Evolutionary conservation across 2,329 filamentous ascomycete genomes (phyloP).

Genomic region (Epichloe sylvatica): DNA sequence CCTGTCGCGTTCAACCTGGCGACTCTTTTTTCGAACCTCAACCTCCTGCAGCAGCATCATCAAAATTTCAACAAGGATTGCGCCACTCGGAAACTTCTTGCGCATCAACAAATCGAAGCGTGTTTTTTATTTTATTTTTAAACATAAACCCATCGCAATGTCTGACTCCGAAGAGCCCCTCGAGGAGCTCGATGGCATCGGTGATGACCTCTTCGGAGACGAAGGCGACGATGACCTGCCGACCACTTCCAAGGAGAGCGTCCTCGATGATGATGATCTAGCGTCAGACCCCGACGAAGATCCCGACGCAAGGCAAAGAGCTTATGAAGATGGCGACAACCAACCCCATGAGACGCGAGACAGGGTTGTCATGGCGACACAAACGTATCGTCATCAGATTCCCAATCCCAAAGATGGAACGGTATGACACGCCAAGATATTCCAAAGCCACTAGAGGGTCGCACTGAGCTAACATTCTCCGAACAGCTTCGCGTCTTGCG

Average conservation of each 20-base stretch:
- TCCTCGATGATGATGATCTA: slow-evolving; percentile 47
- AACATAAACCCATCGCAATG: slow-evolving; percentile 23
- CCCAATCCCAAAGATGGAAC: slow-evolving; percentile 59
- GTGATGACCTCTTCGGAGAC: slow-evolving; percentile 50
- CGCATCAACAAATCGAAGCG: not conserved
- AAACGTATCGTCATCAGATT: slow-evolving; percentile 53
- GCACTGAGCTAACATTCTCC: not conserved
- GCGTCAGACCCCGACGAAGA: slow-evolving; percentile 36
- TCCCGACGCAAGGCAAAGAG: slow-evolving; percentile 19
- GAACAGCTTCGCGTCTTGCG: slow-evolving; percentile 53
- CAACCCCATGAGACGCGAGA: slow-evolving; percentile 34
- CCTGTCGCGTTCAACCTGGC: not conserved
- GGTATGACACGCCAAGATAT: slow-evolving; percentile 30
- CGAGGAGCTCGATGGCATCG: slow-evolving; percentile 36
- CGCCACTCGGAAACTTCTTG: not conserved
- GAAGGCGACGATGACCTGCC: slow-evolving; percentile 41
- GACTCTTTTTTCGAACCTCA: not conserved
- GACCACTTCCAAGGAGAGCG: slow-evolving; percentile 45
- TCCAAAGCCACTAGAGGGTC: not conserved
- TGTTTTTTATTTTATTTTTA: not conserved
- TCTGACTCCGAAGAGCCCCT: slow-evolving; percentile 43
- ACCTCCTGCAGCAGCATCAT: not conserved
- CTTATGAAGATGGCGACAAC: slow-evolving; percentile 32
- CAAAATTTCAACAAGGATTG: not conserved
- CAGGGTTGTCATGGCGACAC: slow-evolving; percentile 47